Evolutionary conservation across 2,329 filamentous ascomycete genomes (phyloP).

Genomic region (Trichoderma sp.): DNA sequence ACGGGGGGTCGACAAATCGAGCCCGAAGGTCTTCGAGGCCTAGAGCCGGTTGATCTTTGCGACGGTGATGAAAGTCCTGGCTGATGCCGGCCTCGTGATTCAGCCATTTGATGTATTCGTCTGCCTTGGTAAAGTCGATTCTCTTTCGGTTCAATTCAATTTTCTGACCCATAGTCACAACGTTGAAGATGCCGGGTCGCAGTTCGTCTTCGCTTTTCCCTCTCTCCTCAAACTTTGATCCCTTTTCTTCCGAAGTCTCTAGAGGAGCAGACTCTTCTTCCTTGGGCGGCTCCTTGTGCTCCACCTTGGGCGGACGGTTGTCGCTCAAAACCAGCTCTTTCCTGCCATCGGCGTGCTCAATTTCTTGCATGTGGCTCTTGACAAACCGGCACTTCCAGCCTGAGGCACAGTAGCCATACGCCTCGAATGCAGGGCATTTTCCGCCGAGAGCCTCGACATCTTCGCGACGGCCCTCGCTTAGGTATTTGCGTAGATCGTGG

Average conservation of each 20-base stretch:
- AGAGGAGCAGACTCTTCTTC: constrained; percentile 17
- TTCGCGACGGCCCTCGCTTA: constrained; percentile 75
- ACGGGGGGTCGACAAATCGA: constrained; percentile 78
- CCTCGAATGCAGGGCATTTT: constrained; percentile 77
- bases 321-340: constrained; percentile 76
- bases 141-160: constrained; percentile 72
- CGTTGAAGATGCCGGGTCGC: constrained; percentile 70
- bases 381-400: constrained; percentile 97
- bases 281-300: background rate
- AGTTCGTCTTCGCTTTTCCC: constrained; percentile 44
- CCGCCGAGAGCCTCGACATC: constrained; percentile 76
- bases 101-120: constrained; percentile 75
- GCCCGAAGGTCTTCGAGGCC: constrained; percentile 71
- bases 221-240: constrained; percentile 20
- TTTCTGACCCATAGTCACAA: constrained; percentile 68
- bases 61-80: constrained; percentile 41
- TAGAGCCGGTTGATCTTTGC: constrained; percentile 43
- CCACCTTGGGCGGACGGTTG: constrained; percentile 24
- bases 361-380: constrained; percentile 79
- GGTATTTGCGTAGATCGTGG: constrained; percentile 83
- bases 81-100: constrained; percentile 56
- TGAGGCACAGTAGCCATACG: constrained; percentile 70
- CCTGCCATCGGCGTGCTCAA: constrained; percentile 72
- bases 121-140: constrained; percentile 67
- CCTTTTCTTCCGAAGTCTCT: background rate